phyloP scores from a whole-genome alignment of 192 early-diverging fungal species.

The Coemansia sp. region DNA sequence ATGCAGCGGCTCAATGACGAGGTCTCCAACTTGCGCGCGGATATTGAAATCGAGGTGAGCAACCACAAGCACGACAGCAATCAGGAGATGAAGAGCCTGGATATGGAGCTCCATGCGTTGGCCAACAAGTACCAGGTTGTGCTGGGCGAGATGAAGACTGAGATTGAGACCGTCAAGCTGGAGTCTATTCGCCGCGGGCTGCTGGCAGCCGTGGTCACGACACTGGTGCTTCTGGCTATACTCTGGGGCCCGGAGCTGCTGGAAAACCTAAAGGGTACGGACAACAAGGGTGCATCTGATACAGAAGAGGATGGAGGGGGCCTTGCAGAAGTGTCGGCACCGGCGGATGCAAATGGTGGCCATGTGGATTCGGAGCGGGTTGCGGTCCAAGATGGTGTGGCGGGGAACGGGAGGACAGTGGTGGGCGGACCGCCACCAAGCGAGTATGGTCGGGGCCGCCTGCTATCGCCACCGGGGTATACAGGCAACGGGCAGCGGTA shows the following conservation, averaged over 20 bases:
- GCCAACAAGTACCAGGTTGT: slow-evolving; percentile 80
- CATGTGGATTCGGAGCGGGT: too few species aligned
- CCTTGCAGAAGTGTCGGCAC: too few species aligned
- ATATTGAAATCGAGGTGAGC: slow-evolving; percentile 88
- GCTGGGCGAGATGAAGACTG: slow-evolving; percentile 77
- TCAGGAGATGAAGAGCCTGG: slow-evolving; percentile 71
- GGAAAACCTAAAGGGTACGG: too few species aligned
- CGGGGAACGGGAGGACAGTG: not conserved
- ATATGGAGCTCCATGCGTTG: slow-evolving; percentile 74
- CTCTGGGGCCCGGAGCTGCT: slow-evolving; percentile 31
- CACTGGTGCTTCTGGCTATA: slow-evolving; percentile 20
- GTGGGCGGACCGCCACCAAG: not conserved
- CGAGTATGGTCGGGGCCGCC: too few species aligned
- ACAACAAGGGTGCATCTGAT: too few species aligned
- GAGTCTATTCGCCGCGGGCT: slow-evolving; percentile 76
- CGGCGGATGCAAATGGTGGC: too few species aligned
- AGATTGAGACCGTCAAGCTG: slow-evolving; percentile 82
- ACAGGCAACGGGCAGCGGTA: slow-evolving; percentile 9
- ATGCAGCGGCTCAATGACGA: slow-evolving; percentile 71
- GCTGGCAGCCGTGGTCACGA: slow-evolving; percentile 32
- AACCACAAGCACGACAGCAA: slow-evolving; percentile 78
- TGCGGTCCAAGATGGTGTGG: too few species aligned
- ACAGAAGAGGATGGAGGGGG: too few species aligned
- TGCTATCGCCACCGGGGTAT: too few species aligned
- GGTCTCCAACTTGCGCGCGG: slow-evolving; percentile 67